A percentile compares a stretch with the other conserved stretches of the same genome.
Evolutionary conservation across 2,329 filamentous ascomycete species (phyloP).

Genomic region (Stagonosporopsis vannaccii): DNA sequence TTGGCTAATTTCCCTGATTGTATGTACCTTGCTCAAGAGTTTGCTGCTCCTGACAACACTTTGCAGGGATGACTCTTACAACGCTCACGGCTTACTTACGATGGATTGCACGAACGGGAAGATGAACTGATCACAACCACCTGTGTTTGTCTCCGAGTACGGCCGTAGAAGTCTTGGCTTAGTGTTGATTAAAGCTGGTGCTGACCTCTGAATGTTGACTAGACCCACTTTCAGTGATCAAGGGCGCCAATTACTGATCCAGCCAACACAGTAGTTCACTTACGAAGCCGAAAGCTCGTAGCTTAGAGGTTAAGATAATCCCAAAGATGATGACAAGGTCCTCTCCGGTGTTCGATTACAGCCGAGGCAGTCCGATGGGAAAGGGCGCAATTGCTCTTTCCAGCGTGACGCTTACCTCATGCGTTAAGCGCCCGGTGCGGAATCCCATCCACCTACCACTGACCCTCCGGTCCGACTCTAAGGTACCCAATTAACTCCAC

Average conservation of each 20-base stretch:
- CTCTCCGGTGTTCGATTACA: not conserved
- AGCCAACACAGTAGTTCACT: too few species aligned
- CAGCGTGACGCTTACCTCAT: conserved; percentile 8
- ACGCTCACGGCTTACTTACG: not conserved
- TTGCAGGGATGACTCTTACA: not conserved
- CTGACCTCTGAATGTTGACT: not conserved
- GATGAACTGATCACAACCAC: not conserved
- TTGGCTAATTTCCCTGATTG: not conserved
- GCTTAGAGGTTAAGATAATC: too few species aligned
- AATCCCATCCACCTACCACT: not conserved
- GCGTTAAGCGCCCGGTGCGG: not conserved
- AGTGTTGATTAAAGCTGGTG: not conserved
- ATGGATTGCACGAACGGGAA: not conserved
- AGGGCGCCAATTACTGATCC: not conserved
- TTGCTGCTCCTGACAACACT: not conserved
- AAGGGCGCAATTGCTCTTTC: not conserved
- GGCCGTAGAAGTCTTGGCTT: not conserved
- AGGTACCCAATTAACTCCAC: conserved; percentile 9
- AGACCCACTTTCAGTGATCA: not conserved
- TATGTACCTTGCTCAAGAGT: not conserved
- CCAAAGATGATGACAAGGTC: too few species aligned
- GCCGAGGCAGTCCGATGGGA: not conserved
- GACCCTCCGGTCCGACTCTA: not conserved
- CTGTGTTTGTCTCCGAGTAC: not conserved
- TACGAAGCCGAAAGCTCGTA: not conserved